Percentiles rank a stretch among this genome's conserved stretches.
Conservation (phyloP, 768 basidiomycete species). For the Paxillus involutus region DNA sequence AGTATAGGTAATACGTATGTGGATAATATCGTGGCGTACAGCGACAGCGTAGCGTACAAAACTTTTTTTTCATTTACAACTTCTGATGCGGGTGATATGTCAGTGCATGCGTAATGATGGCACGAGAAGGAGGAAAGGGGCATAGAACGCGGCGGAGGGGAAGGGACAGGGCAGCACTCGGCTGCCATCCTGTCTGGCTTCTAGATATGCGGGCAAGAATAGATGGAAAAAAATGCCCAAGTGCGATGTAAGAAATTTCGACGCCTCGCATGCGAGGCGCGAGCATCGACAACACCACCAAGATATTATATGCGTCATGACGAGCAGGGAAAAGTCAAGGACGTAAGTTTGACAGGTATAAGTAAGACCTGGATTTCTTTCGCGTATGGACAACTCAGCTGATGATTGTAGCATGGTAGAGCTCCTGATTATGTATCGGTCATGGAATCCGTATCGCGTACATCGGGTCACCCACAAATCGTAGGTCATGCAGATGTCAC, state of each 20-base stretch:
- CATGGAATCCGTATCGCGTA: neutral
- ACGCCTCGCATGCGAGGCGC: constrained; percentile 5
- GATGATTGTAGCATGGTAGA: constrained; percentile 8
- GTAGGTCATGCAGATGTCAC: constrained; percentile 6
- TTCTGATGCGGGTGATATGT: neutral
- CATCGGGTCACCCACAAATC: constrained; percentile 13
- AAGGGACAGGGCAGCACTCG: constrained; percentile 19
- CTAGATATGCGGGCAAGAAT: constrained; percentile 16
- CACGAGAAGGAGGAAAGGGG: constrained; percentile 8
- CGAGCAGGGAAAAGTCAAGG: constrained; percentile 1
- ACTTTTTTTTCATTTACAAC: constrained; percentile 6
- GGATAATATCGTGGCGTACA: constrained; percentile 26
- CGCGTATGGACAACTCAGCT: constrained; percentile 20
- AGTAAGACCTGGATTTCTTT: constrained; percentile 8
- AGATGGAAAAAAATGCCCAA: neutral
- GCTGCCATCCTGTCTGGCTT: constrained; percentile 18
- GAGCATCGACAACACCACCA: constrained; percentile 10
- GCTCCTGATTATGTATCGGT: constrained; percentile 11
- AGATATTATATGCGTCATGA: constrained; percentile 9
- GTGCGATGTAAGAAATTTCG: neutral
- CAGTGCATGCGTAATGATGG: neutral
- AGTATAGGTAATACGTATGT: constrained; percentile 1
- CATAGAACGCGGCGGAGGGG: constrained; percentile 12
- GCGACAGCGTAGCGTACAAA: constrained; percentile 17
- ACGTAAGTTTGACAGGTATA: constrained; percentile 16